Evolutionary conservation across 2,329 filamentous ascomycete species (phyloP).

Genomic region (Epichloe gansuensis): DNA sequence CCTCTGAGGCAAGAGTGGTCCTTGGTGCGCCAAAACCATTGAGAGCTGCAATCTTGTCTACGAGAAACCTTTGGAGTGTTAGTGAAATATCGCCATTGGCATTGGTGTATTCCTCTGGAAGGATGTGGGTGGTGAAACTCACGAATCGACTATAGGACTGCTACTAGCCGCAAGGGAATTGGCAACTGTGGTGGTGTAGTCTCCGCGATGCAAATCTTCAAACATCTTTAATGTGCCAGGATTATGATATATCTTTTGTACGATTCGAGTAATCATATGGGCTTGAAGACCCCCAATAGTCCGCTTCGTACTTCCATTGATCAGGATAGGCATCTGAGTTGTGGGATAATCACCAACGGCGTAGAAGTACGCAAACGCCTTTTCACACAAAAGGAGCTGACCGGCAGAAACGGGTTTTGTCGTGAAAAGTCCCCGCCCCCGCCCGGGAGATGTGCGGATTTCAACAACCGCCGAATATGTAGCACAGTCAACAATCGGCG

Average conservation of each 20-base stretch:
- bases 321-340: constrained; percentile 14
- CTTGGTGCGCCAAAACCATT: constrained; percentile 29
- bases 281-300: constrained; percentile 25
- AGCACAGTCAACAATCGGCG: constrained; percentile 28
- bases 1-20: constrained; percentile 9
- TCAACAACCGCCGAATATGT: constrained; percentile 30
- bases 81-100: not conserved
- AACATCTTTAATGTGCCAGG: constrained; percentile 21
- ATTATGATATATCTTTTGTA: constrained; percentile 33
- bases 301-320: constrained; percentile 13
- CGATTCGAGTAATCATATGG: constrained; percentile 25
- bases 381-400: constrained; percentile 42
- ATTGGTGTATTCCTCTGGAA: not conserved
- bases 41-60: constrained; percentile 26
- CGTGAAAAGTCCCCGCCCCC: constrained; percentile 39
- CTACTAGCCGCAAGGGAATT: too few relatives aligned
- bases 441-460: constrained; percentile 24
- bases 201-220: constrained; percentile 25
- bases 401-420: constrained; percentile 33
- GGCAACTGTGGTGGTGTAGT: constrained; percentile 16
- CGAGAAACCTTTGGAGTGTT: constrained; percentile 27
- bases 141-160: constrained; percentile 32
- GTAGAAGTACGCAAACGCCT: constrained; percentile 34
- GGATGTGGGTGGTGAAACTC: constrained; percentile 12
- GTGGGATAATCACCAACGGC: constrained; percentile 11